phyloP scores from a whole-genome alignment of 2,329 filamentous ascomycete species.

The Aspergillus sp. region DNA sequence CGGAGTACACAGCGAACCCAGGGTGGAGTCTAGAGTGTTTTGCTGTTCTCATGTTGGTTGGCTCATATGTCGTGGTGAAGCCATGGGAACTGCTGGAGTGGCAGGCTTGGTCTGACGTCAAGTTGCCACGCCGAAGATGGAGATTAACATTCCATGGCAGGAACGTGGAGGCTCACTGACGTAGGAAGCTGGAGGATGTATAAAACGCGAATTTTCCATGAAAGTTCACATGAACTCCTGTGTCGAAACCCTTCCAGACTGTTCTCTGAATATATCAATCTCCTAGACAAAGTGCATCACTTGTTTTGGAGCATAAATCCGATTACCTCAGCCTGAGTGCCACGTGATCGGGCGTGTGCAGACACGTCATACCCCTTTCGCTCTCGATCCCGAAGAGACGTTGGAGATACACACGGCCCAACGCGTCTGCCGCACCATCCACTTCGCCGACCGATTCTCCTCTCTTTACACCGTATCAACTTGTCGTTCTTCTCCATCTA shows the following conservation, averaged over 20 bases:
- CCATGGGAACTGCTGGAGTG: not conserved
- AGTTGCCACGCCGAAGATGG: not conserved
- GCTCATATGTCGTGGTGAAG: not conserved
- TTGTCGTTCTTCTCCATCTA: not conserved
- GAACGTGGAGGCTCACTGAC: not conserved
- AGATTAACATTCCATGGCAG: not conserved
- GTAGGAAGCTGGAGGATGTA: not conserved
- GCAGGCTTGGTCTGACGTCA: slow-evolving; percentile 7
- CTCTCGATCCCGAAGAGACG: not conserved
- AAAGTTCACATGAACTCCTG: no score
- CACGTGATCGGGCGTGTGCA: not conserved
- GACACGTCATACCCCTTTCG: slow-evolving; percentile 1
- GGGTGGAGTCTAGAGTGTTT: no score
- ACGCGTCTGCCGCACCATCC: not conserved
- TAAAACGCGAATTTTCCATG: not conserved
- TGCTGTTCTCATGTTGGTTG: not conserved
- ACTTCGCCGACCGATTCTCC: not conserved
- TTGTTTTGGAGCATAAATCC: not conserved
- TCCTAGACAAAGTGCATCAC: no score
- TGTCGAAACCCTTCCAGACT: no score
- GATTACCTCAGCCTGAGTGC: not conserved
- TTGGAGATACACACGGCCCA: not conserved
- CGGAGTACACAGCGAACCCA: no score
- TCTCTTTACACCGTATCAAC: not conserved
- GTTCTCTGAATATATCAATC: no score